These are phyloP conservation scores for Fusarium nematophilum DNA, from an alignment of 2,329 filamentous ascomycete genomes.

Conservation along the genomic window DNA sequence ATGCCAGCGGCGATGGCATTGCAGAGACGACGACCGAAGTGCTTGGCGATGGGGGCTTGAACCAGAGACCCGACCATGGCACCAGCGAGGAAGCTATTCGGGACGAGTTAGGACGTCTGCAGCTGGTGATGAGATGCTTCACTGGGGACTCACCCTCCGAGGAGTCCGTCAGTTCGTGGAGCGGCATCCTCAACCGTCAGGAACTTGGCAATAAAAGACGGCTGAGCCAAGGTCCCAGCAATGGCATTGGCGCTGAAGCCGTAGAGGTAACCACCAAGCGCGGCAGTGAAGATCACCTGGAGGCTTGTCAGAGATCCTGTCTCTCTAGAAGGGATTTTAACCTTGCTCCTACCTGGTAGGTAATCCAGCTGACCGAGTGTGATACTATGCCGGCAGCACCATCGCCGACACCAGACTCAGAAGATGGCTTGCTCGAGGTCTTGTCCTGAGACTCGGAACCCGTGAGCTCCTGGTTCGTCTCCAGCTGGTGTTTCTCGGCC, in stretches of 20 bases:
- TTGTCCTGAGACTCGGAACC: conserved; percentile 9
- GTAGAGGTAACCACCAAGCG: conserved; percentile 22
- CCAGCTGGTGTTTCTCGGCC: conserved; percentile 9
- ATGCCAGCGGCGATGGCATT: conserved; percentile 21
- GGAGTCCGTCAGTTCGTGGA: conserved; percentile 17
- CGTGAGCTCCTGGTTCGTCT: conserved; percentile 11
- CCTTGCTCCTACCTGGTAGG: conserved; percentile 16
- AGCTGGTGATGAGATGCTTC: too few relatives aligned
- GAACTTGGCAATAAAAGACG: conserved; percentile 31
- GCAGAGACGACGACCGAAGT: conserved; percentile 23
- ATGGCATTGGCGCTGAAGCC: conserved; percentile 33
- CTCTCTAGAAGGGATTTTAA: too few relatives aligned
- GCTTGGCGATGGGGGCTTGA: conserved; percentile 29
- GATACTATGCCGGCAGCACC: not conserved
- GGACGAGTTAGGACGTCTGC: too few relatives aligned
- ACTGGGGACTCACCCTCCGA: too few relatives aligned
- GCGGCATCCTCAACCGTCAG: conserved; percentile 15
- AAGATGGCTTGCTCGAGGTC: conserved; percentile 10
- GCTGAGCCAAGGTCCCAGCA: conserved; percentile 31
- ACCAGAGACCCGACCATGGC: conserved; percentile 25
- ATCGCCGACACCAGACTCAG: conserved; percentile 9
- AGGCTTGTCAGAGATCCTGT: too few relatives aligned
- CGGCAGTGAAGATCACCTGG: conserved; percentile 30
- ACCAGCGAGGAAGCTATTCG: too few relatives aligned
- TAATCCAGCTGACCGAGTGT: conserved; percentile 29